These are phyloP conservation scores for Podospora didyma DNA, from an alignment of 495 filamentous ascomycete genomes.

Conservation along the genomic window DNA sequence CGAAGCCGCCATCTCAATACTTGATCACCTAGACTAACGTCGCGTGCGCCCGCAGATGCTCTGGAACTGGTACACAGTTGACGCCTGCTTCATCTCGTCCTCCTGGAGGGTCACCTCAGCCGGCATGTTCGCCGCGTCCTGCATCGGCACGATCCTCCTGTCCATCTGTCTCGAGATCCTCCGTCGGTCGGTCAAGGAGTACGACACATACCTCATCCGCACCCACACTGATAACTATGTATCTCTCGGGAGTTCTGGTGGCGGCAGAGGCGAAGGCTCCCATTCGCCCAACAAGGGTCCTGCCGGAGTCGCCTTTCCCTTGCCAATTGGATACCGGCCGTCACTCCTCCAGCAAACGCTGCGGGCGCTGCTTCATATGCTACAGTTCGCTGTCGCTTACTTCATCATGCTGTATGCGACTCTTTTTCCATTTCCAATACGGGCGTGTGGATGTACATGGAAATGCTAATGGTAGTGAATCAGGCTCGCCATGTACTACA, in stretches of 20 bases:
- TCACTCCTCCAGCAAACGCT: constrained; percentile 54
- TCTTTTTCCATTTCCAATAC: neutral
- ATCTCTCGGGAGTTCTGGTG: neutral
- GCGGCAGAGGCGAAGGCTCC: too few species aligned
- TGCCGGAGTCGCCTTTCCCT: too few species aligned
- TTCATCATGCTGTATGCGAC: constrained; percentile 56
- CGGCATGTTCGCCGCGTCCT: constrained; percentile 53
- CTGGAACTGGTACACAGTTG: constrained; percentile 57
- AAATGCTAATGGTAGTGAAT: neutral
- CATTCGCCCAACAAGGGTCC: neutral
- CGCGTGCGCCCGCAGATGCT: constrained; percentile 45
- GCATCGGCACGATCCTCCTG: constrained; percentile 54
- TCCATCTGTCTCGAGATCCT: constrained; percentile 50
- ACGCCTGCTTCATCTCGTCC: constrained; percentile 46
- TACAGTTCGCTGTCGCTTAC: constrained; percentile 68
- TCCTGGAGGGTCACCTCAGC: constrained; percentile 44
- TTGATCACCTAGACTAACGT: neutral
- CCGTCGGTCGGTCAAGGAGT: constrained; percentile 50
- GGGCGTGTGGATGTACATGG: neutral
- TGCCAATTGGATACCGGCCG: constrained; percentile 46
- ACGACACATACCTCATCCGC: constrained; percentile 42
- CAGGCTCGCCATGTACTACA: constrained; percentile 59
- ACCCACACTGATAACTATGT: neutral
- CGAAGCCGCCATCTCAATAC: neutral
- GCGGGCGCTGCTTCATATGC: constrained; percentile 59